phyloP scores from a whole-genome alignment of 108 stramenopile species.

The Pseudonitzschia multistriata region DNA sequence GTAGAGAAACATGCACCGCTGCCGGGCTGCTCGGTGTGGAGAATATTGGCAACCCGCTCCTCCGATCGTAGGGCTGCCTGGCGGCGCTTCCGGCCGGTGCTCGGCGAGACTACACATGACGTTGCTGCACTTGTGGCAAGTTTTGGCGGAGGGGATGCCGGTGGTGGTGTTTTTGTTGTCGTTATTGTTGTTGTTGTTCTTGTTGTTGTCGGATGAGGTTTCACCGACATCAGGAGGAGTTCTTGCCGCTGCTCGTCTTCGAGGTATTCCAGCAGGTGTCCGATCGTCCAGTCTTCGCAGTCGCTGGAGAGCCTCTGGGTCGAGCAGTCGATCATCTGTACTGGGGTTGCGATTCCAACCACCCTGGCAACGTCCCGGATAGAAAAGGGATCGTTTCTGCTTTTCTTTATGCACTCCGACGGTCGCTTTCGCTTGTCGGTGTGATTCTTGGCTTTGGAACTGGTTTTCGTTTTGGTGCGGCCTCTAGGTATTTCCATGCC shows the following conservation, averaged over 20 bases:
- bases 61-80: conserved; percentile 25
- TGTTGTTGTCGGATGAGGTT: neutral
- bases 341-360: conserved; percentile 38
- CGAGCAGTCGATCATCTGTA: conserved; percentile 56
- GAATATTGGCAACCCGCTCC: conserved; percentile 21
- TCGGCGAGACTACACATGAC: neutral
- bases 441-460: neutral
- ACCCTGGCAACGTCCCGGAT: conserved; percentile 45
- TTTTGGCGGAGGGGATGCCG: neutral
- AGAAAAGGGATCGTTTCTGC: conserved; percentile 1
- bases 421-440: neutral
- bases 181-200: neutral
- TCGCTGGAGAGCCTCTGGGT: conserved; percentile 39
- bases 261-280: conserved; percentile 56
- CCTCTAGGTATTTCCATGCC: conserved; percentile 45
- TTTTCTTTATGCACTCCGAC: neutral
- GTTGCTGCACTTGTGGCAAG: neutral
- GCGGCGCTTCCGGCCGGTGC: conserved; percentile 7
- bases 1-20: neutral
- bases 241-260: conserved; percentile 46
- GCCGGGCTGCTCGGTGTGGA: conserved; percentile 2
- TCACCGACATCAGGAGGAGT: neutral
- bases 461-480: too few relatives aligned
- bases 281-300: conserved; percentile 54
- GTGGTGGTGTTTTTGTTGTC: neutral